phyloP scores from a whole-genome alignment of 2,329 filamentous ascomycete species.

The Botrytis byssoidea region DNA sequence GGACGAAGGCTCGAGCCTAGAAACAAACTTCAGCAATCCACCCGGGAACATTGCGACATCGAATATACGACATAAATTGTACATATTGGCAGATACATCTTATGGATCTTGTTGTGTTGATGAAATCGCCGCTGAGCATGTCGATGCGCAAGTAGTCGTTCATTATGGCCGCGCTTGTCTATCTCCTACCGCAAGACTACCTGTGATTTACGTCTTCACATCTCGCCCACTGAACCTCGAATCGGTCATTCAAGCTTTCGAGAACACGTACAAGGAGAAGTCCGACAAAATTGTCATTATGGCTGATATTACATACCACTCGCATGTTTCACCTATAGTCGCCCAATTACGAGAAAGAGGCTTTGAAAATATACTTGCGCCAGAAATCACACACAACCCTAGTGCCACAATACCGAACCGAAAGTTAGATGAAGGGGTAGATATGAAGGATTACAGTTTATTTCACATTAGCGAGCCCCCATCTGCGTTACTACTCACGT shows the following conservation, averaged over 20 bases:
- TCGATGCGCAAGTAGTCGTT: slow-evolving; percentile 84
- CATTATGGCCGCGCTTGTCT: slow-evolving; percentile 93
- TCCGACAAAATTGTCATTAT: slow-evolving; percentile 70
- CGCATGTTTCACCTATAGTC: slow-evolving; percentile 64
- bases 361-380: slow-evolving; percentile 69
- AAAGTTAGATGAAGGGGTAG: slow-evolving; percentile 46
- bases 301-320: slow-evolving; percentile 84
- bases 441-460: slow-evolving; percentile 52
- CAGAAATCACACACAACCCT: slow-evolving; percentile 74
- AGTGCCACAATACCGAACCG: slow-evolving; percentile 82
- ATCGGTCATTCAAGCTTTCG: slow-evolving; percentile 57
- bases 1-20: slow-evolving; percentile 21
- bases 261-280: slow-evolving; percentile 60
- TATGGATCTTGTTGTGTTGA: slow-evolving; percentile 98
- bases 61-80: slow-evolving; percentile 48
- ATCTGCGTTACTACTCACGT: slow-evolving; percentile 82
- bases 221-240: slow-evolving; percentile 64
- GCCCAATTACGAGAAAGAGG: slow-evolving; percentile 56
- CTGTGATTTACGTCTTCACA: slow-evolving; percentile 90
- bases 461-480: slow-evolving; percentile 84
- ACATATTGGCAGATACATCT: slow-evolving; percentile 90
- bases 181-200: slow-evolving; percentile 81
- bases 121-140: slow-evolving; percentile 93
- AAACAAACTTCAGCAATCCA: slow-evolving; percentile 29
- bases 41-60: background rate